Evolutionary conservation across 805 yeast species (phyloP), one percentile per base, ranked within the genome.

Genomic region (Metschnikowia koreensis): DNA sequence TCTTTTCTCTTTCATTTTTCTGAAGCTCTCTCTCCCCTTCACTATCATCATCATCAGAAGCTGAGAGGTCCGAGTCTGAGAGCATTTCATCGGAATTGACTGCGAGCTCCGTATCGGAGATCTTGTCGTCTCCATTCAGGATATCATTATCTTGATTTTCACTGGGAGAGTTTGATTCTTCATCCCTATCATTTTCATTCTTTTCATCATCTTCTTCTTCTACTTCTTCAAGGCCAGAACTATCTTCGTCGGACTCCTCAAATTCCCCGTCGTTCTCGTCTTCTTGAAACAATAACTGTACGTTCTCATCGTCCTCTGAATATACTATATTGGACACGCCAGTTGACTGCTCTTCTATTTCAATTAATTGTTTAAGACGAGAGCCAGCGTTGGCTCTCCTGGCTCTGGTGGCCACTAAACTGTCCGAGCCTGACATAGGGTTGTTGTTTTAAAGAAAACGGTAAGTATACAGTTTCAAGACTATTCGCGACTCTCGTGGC

Each of bases 381-480:
- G 89, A 86, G 13, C 99, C 99, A 1, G 99, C 99, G 70, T 93
- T 94, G 41, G 90, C 68, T 49, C 99, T 81, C 57, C 89, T 76
- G 54, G 82, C 72, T 55, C 97, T 80, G 3, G 96, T 86, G 17
- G 87, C 82, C 59, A 87, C 86, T 50, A 90, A 75, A 60, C 81
- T 77, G 43, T 84, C 86, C 9, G 52, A 44, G 45, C 55, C 60
- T 41, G 55, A 46, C 53, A 52, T 54, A 13, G 10, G 33, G 33
- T 17, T 3, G 38, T 29, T 17, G 40, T 11, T 15, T 31, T 16
- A 28, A 10, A 41, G 13, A 28, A 22, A 22, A 22, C 22, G 22
- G 2, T 4, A 22, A 22, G 22, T 22, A 22, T 22, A 22, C 22
- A 22, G 22, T 22, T 22, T 22, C 22, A 22, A 22, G 22, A 22